Percentiles rank a stretch among this genome's conserved stretches.
phyloP scores from a whole-genome alignment of 345 rosid species.

The Noccaea caerulescens region DNA sequence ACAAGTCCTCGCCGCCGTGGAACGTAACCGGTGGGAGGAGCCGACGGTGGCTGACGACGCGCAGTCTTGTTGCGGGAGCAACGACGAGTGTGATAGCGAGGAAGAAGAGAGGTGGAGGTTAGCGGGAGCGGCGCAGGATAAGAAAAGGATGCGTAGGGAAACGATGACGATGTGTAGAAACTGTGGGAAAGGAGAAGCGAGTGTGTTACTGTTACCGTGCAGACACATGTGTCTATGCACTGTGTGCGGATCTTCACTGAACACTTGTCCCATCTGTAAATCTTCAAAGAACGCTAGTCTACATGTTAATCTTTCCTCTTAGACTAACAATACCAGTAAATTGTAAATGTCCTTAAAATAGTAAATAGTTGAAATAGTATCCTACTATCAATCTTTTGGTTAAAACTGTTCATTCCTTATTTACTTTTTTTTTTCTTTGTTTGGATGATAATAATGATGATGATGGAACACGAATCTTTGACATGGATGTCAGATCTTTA shows the following conservation, averaged over 20 bases:
- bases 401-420: conserved; percentile 21
- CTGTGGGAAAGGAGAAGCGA: conserved; percentile 66
- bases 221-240: conserved; percentile 83
- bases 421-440: too few relatives aligned
- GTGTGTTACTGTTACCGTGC: conserved; percentile 82
- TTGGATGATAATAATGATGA: conserved; percentile 5
- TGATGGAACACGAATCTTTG: conserved; percentile 40
- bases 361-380: conserved; percentile 37
- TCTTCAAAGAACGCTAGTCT: conserved; percentile 64
- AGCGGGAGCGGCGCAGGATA: conserved; percentile 38
- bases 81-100: conserved; percentile 39
- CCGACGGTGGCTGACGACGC: conserved; percentile 60
- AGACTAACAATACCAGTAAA: conserved; percentile 28
- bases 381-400: conserved; percentile 13
- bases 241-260: conserved; percentile 60
- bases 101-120: conserved; percentile 25
- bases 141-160: conserved; percentile 29
- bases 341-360: conserved; percentile 34
- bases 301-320: conserved; percentile 67
- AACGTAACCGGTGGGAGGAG: conserved; percentile 33
- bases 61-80: conserved; percentile 74
- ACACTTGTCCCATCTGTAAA: conserved; percentile 77
- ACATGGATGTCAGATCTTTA: conserved; percentile 36
- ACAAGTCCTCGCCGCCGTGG: conserved; percentile 55
- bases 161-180: conserved; percentile 52